Conservation (phyloP, 495 filamentous ascomycete species). For the Jackrogersella minutella region DNA sequence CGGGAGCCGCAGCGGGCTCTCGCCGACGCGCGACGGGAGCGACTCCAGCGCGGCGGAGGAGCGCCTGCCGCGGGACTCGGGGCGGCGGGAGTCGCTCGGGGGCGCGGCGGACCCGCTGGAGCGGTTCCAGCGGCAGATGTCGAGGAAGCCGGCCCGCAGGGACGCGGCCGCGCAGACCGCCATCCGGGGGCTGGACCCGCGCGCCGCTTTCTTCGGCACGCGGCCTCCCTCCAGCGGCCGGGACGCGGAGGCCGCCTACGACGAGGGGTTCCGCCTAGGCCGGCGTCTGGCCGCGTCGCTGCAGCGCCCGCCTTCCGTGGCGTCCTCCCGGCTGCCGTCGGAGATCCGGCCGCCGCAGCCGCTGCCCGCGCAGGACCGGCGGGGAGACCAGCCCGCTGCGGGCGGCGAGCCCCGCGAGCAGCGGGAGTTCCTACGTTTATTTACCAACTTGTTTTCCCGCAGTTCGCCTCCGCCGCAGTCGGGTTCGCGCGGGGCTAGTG, state of each 20-base stretch:
- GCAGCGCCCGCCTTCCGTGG: neutral
- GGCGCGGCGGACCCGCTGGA: neutral
- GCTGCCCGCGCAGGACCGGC: neutral
- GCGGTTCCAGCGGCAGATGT: neutral
- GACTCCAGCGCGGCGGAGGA: neutral
- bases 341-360: neutral
- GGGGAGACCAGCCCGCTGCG: neutral
- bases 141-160: neutral
- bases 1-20: neutral
- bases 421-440: neutral
- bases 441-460: neutral
- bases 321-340: neutral
- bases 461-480: neutral
- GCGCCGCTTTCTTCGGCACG: neutral
- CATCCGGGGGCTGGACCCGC: neutral
- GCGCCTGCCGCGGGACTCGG: neutral
- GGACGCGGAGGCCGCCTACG: neutral
- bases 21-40: neutral
- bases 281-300: neutral
- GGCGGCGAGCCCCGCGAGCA: neutral
- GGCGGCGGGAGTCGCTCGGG: neutral
- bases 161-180: neutral
- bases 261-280: neutral
- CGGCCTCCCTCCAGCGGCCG: neutral
- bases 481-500: neutral